A percentile compares a stretch with the other conserved stretches of the same genome.
These are phyloP conservation scores for Cavenderia fasciculata DNA, from an alignment of 78 protist species.

Conservation along the genomic window DNA sequence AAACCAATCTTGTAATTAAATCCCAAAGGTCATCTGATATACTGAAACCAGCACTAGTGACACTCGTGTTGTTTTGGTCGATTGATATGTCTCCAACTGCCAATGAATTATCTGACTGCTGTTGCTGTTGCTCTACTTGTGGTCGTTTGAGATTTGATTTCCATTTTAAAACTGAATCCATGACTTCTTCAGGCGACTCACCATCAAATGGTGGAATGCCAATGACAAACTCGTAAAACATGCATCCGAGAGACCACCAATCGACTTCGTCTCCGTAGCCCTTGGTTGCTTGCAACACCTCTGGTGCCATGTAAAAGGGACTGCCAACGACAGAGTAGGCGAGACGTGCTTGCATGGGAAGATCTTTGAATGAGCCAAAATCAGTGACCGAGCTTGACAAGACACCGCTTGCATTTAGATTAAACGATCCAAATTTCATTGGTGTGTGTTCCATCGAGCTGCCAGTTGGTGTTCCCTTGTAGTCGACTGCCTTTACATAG, in stretches of 20 bases:
- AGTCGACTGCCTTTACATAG: neutral
- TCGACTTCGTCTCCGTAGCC: constrained; percentile 91
- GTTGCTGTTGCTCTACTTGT: too few relatives aligned
- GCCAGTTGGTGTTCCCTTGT: constrained; percentile 8
- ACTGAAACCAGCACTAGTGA: neutral
- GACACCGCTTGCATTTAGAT: neutral
- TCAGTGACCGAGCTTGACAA: constrained; percentile 46
- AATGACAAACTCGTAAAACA: constrained; percentile 84
- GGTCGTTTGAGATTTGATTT: constrained; percentile 41
- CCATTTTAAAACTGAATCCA: constrained; percentile 77
- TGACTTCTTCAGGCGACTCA: constrained; percentile 84
- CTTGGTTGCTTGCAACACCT: constrained; percentile 81
- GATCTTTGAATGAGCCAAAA: constrained; percentile 46
- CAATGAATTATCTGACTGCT: too few relatives aligned
- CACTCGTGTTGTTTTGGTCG: neutral
- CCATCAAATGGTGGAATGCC: constrained; percentile 91
- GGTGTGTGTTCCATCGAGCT: constrained; percentile 32
- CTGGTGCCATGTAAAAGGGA: constrained; percentile 94
- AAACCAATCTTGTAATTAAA: constrained; percentile 6
- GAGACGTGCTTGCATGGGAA: neutral
- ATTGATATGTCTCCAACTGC: neutral
- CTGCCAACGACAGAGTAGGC: constrained; percentile 82
- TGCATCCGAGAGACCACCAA: constrained; percentile 92
- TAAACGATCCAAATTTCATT: constrained; percentile 20
- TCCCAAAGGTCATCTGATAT: neutral